Evolutionary conservation across 805 yeast species (phyloP), one percentile per base, ranked within the genome.

Genomic region (Scheffersomyces coipomensis): DNA sequence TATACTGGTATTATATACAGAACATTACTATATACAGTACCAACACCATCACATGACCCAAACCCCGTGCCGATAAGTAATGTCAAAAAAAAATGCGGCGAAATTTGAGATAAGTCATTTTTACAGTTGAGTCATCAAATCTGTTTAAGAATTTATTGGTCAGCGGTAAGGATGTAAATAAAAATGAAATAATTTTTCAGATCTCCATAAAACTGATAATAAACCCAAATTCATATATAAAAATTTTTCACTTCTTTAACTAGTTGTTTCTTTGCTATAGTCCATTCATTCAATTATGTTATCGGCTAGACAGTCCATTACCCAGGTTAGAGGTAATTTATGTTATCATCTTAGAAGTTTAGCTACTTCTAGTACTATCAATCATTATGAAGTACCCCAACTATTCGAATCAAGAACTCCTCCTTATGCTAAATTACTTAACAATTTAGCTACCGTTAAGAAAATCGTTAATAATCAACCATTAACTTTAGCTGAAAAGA

Each of bases 401-500:
- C 86, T 82, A 34, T 81, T 65, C 58, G 68, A 69, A 55, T 67
- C 87, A 19, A 77, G 95, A 58, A 78, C 88, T 16, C 98, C 99
- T 4, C 97, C 98, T 36, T 90, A 90, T 58, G 79, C 81, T 36
- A 83, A 85, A 62, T 73, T 91, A 44, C 66, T 86, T 31, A 63
- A 67, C 21, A 87, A 85, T 34, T 73, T 93, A 43, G 64, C 66
- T 7, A 60, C 67, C 29, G 95, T 90, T 43, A 80, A 83, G 49
- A 62, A 66, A 35, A 76, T 89, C 43, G 75, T 90, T 36, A 75
- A 73, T 49, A 73, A 85, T 52, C 56, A 64, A 48, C 97, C 97
- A 4, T 75, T 93, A 54, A 93, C 99, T 3, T 75, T 89, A 48
- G 96, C 98, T 25, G 99, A 93, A 69, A 93, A 93, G 70, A 81